phyloP scores from a whole-genome alignment of 2,329 filamentous ascomycete genomes.

The Talaromyces sp. region DNA sequence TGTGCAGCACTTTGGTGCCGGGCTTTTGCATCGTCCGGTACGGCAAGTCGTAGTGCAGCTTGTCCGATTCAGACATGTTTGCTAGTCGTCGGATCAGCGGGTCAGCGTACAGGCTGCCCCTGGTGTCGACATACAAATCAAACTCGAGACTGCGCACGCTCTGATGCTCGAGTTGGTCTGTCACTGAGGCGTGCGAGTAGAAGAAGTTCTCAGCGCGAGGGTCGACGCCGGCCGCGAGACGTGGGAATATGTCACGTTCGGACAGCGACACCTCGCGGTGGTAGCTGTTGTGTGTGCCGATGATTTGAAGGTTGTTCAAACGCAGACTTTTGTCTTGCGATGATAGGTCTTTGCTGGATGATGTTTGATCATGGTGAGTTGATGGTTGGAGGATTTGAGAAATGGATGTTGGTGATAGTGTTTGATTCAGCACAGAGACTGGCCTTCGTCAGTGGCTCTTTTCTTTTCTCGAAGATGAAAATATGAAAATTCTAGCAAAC shows the following conservation, averaged over 20 bases:
- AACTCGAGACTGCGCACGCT: conserved; percentile 11
- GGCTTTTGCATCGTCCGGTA: conserved; percentile 5
- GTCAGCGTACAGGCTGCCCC: conserved; percentile 7
- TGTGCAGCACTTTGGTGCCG: conserved; percentile 11
- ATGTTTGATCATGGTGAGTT: background rate
- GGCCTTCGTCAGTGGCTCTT: background rate
- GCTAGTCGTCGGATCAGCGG: conserved; percentile 10
- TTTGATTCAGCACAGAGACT: conserved; percentile 12
- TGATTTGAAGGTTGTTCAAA: conserved; percentile 11
- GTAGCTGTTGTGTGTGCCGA: conserved; percentile 12
- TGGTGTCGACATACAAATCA: conserved; percentile 8
- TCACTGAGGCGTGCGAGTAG: conserved; percentile 12
- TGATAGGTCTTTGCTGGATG: background rate
- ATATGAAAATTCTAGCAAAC: background rate
- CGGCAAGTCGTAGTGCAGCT: conserved; percentile 8
- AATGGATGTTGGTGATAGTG: conserved; percentile 3
- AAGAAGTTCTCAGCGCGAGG: conserved; percentile 5
- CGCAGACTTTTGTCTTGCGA: conserved; percentile 3
- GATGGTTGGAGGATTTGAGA: background rate
- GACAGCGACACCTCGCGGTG: conserved; percentile 10
- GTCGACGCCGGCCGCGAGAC: conserved; percentile 8
- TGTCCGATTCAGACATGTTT: conserved; percentile 10
- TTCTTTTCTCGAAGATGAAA: background rate
- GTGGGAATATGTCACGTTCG: conserved; percentile 7
- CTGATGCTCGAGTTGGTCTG: conserved; percentile 10